phyloP scores from a whole-genome alignment of 2,329 filamentous ascomycete genomes.

The Canariomyces notabilis region DNA sequence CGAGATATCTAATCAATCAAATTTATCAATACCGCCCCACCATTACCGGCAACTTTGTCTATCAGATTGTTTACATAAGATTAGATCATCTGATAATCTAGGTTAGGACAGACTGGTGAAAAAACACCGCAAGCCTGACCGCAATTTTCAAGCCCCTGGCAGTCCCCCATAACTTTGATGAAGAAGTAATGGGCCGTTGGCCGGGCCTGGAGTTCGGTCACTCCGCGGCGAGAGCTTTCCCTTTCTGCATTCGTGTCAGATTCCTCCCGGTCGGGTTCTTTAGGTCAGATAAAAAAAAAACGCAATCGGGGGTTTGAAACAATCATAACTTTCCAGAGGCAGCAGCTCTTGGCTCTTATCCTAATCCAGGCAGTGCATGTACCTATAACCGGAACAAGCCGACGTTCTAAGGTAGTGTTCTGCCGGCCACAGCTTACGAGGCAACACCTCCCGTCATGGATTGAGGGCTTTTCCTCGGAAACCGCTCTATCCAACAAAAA shows the following conservation, averaged over 20 bases:
- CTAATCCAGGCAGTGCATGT: too few species aligned
- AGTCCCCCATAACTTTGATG: too few species aligned
- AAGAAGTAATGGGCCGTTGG: too few species aligned
- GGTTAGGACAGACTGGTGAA: not conserved
- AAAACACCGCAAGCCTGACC: too few species aligned
- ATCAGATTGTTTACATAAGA: not conserved
- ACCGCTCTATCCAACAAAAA: not conserved
- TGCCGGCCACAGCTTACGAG: not conserved
- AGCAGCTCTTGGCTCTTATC: not conserved
- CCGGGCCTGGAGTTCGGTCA: not conserved
- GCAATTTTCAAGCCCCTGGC: too few species aligned
- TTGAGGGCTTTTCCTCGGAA: not conserved
- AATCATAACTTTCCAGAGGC: not conserved
- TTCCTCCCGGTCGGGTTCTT: too few species aligned
- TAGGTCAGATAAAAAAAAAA: too few species aligned
- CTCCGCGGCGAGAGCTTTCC: not conserved
- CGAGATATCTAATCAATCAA: conserved; percentile 26
- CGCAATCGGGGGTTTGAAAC: too few species aligned
- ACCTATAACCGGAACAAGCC: too few species aligned
- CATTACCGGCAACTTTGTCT: not conserved
- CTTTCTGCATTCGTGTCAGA: too few species aligned
- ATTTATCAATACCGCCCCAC: conserved; percentile 23
- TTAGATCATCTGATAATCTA: not conserved
- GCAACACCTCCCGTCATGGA: not conserved
- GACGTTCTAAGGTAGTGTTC: not conserved